Conservation (phyloP, 805 yeast species). For the Blastobotrys peoriensis region DNA sequence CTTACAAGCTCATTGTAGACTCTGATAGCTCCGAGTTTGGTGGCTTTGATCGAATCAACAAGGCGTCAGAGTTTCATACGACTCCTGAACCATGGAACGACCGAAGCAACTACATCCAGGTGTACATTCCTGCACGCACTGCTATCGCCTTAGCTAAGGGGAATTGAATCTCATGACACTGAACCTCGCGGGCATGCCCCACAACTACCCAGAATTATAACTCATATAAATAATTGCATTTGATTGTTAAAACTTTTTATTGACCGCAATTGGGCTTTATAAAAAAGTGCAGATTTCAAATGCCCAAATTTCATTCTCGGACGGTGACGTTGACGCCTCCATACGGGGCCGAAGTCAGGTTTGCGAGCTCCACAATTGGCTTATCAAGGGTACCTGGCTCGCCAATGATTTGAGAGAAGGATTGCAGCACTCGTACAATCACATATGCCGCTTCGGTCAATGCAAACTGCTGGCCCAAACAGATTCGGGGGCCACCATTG, state of each 20-base stretch:
- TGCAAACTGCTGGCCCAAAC: conserved; percentile 45
- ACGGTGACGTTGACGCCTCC: not conserved
- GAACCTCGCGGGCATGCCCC: too few relatives aligned
- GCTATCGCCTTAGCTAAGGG: conserved; percentile 59
- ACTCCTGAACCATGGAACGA: conserved; percentile 75
- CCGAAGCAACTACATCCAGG: conserved; percentile 68
- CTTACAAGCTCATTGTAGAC: conserved; percentile 66
- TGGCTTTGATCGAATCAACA: conserved; percentile 73
- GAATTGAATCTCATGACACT: too few relatives aligned
- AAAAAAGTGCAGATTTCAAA: too few relatives aligned
- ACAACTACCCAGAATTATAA: too few relatives aligned
- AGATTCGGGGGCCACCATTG: conserved; percentile 45
- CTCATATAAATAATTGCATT: too few relatives aligned
- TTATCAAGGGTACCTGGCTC: not conserved
- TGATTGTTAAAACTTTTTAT: too few relatives aligned
- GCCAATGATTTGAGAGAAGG: conserved; percentile 12
- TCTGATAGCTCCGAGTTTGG: conserved; percentile 69
- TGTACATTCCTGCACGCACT: conserved; percentile 72
- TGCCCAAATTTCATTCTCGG: not conserved
- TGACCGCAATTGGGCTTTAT: too few relatives aligned
- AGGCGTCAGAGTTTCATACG: conserved; percentile 53
- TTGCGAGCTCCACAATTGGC: not conserved
- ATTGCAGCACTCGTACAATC: conserved; percentile 34
- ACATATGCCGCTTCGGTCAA: conserved; percentile 41
- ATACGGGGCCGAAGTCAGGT: not conserved